These are phyloP conservation scores for Talaromyces wortmannii DNA, from an alignment of 495 filamentous ascomycete genomes.

Conservation along the genomic window DNA sequence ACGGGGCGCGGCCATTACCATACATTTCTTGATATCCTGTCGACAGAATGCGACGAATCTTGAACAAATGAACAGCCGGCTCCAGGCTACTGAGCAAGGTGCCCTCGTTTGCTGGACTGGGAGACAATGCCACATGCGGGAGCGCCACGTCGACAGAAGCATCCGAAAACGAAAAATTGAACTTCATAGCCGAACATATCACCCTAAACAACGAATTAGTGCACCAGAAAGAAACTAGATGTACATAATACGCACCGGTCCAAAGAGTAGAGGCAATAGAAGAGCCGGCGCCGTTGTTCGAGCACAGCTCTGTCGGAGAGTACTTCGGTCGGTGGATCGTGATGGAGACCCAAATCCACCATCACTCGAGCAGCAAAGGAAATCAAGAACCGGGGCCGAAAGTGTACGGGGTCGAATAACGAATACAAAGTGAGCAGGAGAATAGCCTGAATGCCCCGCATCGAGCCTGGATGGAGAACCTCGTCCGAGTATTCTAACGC, in stretches of 20 bases:
- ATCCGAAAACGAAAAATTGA: conserved; percentile 87
- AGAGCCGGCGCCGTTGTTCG: conserved; percentile 71
- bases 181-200: conserved; percentile 70
- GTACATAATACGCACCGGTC: conserved; percentile 56
- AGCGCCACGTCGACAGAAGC: conserved; percentile 69
- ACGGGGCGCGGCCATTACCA: conserved; percentile 56
- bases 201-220: conserved; percentile 41
- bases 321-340: conserved; percentile 68
- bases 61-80: conserved; percentile 57
- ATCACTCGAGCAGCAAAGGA: conserved; percentile 79
- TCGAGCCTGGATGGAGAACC: conserved; percentile 76
- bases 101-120: conserved; percentile 26
- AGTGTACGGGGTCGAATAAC: conserved; percentile 78
- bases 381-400: conserved; percentile 85
- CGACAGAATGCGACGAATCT: conserved; percentile 71
- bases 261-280: conserved; percentile 78
- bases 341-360: conserved; percentile 83
- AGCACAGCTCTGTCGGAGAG: conserved; percentile 54
- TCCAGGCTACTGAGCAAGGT: conserved; percentile 43
- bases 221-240: neutral
- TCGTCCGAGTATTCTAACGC: conserved; percentile 71
- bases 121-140: conserved; percentile 26
- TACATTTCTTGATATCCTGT: conserved; percentile 77
- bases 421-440: conserved; percentile 81
- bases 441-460: conserved; percentile 76